phyloP scores from a whole-genome alignment of 2,329 filamentous ascomycete genomes.

The Ceratocystis lukuohia region DNA sequence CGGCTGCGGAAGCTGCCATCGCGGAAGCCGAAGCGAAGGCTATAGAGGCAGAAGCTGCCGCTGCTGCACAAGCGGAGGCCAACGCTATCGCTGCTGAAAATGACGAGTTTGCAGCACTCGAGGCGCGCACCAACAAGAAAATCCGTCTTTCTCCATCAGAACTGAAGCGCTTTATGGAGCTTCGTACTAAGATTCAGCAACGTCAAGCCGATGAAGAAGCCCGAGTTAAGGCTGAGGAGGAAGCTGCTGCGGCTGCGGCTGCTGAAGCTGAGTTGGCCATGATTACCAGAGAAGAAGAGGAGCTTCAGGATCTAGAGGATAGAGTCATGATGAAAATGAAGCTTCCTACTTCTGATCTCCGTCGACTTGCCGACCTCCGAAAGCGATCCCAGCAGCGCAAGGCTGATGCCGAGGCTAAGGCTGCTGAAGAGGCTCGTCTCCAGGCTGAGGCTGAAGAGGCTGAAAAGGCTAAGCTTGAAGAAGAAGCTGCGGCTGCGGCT shows the following conservation, averaged over 20 bases:
- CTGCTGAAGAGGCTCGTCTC: conserved; percentile 22
- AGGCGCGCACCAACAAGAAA: not conserved
- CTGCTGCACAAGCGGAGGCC: conserved; percentile 9
- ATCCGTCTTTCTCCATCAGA: conserved; percentile 4
- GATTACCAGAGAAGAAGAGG: conserved; percentile 22
- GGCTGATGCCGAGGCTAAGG: conserved; percentile 24
- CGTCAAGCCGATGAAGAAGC: conserved; percentile 9
- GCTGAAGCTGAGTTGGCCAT: conserved; percentile 8
- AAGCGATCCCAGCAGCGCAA: conserved; percentile 27
- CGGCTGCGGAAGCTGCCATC: conserved; percentile 9
- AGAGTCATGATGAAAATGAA: conserved; percentile 14
- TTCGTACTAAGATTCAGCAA: conserved; percentile 7
- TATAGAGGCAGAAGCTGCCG: not conserved
- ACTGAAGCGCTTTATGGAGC: conserved; percentile 2
- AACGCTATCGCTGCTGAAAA: conserved; percentile 5
- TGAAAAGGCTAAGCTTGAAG: conserved; percentile 2
- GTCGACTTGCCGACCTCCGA: conserved; percentile 1
- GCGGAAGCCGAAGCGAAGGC: not conserved
- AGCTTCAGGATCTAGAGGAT: conserved; percentile 24
- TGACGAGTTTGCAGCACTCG: conserved; percentile 10
- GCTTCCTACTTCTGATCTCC: not conserved
- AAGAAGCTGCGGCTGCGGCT: conserved; percentile 18
- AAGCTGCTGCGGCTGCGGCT: conserved; percentile 7
- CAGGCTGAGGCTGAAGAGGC: conserved; percentile 2
- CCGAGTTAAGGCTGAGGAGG: conserved; percentile 9